Percentiles rank a stretch among this genome's conserved stretches.
phyloP scores from a whole-genome alignment of 805 yeast genomes.

The Cyberlindnera suaveolens region DNA sequence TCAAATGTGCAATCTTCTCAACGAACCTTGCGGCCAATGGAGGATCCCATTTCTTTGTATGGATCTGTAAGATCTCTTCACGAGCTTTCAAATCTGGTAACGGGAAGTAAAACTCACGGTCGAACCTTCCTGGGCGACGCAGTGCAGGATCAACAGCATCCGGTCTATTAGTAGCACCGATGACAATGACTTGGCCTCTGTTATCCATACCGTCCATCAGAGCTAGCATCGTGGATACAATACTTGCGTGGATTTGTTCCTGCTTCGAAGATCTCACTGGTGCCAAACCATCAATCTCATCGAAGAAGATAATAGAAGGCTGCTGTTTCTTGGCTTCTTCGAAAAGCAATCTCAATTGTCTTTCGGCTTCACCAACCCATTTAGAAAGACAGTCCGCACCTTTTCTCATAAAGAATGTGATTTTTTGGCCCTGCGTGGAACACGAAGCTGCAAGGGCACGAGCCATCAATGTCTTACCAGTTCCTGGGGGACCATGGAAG shows the following conservation, averaged over 20 bases:
- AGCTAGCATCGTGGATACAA: conserved; percentile 90
- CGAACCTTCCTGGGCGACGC: conserved; percentile 95
- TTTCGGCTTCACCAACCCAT: conserved; percentile 99
- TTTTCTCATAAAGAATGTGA: conserved; percentile 95
- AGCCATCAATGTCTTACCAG: conserved; percentile 98
- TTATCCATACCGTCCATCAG: conserved; percentile 99
- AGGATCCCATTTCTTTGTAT: conserved; percentile 86
- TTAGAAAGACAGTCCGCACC: conserved; percentile 96
- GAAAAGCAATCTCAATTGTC: conserved; percentile 83
- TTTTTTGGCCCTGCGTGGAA: conserved; percentile 75
- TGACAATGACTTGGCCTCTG: conserved; percentile 95
- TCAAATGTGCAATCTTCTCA: conserved; percentile 62
- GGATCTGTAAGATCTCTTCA: conserved; percentile 71
- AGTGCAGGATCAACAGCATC: conserved; percentile 98
- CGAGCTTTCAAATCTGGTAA: conserved; percentile 81
- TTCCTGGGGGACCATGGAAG: conserved; percentile 99
- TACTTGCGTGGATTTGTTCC: conserved; percentile 97
- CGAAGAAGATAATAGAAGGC: conserved; percentile 93
- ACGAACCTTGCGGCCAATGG: conserved; percentile 54
- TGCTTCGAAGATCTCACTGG: conserved; percentile 97
- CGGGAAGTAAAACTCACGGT: conserved; percentile 94
- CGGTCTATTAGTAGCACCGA: conserved; percentile 97
- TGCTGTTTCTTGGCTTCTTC: conserved; percentile 96
- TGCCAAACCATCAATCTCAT: conserved; percentile 96
- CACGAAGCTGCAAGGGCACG: conserved; percentile 95